Base-by-base conservation (phyloP, 179 eudicot species). In the Dionaea muscipula region DNA sequence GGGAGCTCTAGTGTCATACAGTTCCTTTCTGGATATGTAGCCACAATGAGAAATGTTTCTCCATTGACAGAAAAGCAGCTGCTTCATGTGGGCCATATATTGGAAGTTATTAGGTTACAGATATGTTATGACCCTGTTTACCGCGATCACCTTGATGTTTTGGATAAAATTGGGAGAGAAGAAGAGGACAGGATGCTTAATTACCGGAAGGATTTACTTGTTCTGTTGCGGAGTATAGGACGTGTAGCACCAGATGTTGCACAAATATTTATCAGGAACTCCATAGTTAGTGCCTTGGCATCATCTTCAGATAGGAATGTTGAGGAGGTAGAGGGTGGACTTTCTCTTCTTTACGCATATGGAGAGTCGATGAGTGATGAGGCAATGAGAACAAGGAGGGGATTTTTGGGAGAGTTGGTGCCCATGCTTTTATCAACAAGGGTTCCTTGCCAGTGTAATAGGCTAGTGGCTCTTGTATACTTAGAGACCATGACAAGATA, bases 181-280 rank as follows among this genome's bases (percentile, higher is more conserved):
- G 99, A 93, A 64, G 96, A 88, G 72, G 99, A 85, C 33, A 78
- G 95, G 76, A 85, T 93, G 99, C 63, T 68, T 37, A 96, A 93
- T 62, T 78, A 75, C 61, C 71, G 96, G 62, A 93, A 88, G 61
- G 94, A 93, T 71, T 71, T 88, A 38, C 58, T 88, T 55, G 93
- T 88, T 36, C 62, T 88, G 51, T 78, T 93, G 41, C 94, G 99
- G 25, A 79, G 59, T 72, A 80, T 93, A 41, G 90, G 89, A 20
- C 96, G 96, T 71, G 95, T 81, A 35, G 93, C 96, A 52, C 95
- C 99, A 25, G 93, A 82, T 62, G 85, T 82, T 24, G 84, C 95
- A 20, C 95, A 84, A 27, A 20, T 73, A 37, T 93, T 84, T 59
- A 88, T 93, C 46, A 71, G 83, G 46, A 83, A 81, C 66, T 93